Evolutionary conservation across 345 rosid species (phyloP).

Genomic region (Citrus sp.): DNA sequence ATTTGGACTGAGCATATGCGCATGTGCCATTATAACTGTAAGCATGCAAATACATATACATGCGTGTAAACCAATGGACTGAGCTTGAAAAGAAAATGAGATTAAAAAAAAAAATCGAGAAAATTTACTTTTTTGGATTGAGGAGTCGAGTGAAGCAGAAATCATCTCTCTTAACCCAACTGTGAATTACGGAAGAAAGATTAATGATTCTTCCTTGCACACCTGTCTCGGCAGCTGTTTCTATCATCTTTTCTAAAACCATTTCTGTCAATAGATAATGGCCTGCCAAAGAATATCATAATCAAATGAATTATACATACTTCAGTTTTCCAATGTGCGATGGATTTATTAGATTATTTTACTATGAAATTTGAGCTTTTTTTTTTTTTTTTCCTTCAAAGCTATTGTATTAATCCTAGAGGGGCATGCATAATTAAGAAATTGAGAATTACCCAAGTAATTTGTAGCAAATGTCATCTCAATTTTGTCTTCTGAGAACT

Average conservation of each 20-base stretch:
- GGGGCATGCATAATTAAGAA: background rate
- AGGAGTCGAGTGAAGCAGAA: constrained; percentile 64
- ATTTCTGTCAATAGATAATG: constrained; percentile 80
- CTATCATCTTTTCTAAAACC: constrained; percentile 76
- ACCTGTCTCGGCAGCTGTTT: constrained; percentile 64
- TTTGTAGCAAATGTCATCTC: constrained; percentile 95
- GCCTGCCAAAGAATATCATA: constrained; percentile 43
- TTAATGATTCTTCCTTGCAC: constrained; percentile 82
- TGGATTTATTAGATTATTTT: no score
- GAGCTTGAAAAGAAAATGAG: background rate
- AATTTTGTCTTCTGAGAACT: constrained; percentile 90
- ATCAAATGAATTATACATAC: background rate
- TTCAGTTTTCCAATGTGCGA: no score
- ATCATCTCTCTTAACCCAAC: constrained; percentile 69
- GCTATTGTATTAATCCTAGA: no score
- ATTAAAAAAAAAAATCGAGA: no score
- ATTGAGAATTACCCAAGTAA: constrained; percentile 58
- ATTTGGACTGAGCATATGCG: constrained; percentile 89
- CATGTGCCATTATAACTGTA: constrained; percentile 75
- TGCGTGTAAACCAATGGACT: background rate
- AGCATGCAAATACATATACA: background rate
- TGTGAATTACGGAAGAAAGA: constrained; percentile 90
- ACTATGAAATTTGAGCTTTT: no score
- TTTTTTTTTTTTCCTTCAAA: no score
- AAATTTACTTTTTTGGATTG: constrained; percentile 60